Percentiles rank a stretch among this genome's conserved stretches.
phyloP scores from a whole-genome alignment of 2,329 filamentous ascomycete species.

The Fusarium scirpi region DNA sequence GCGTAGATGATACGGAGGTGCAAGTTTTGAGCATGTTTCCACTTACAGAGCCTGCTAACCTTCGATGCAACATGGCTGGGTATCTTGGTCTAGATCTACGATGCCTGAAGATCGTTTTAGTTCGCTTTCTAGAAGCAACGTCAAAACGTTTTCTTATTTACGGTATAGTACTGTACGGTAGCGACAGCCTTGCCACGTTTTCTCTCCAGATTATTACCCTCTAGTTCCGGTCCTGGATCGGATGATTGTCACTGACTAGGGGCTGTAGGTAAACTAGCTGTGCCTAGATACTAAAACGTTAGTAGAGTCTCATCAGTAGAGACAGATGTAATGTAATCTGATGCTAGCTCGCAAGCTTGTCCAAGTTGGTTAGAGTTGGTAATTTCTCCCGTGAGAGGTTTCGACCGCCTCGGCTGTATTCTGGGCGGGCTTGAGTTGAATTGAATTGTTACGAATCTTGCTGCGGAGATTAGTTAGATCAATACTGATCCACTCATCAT shows the following conservation, averaged over 20 bases:
- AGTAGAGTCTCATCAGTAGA: not conserved
- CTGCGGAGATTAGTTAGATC: constrained; percentile 12
- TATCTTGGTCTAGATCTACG: constrained; percentile 18
- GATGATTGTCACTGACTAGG: not conserved
- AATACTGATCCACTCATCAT: constrained; percentile 12
- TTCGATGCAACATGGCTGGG: constrained; percentile 1
- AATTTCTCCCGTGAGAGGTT: not conserved
- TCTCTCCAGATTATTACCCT: not conserved
- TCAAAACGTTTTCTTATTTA: constrained; percentile 6
- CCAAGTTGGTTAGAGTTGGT: constrained; percentile 2
- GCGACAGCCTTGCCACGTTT: constrained; percentile 4
- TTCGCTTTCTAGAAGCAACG: constrained; percentile 18
- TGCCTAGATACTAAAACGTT: not conserved
- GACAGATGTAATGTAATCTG: not conserved
- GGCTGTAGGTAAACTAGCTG: not conserved
- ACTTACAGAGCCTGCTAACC: constrained; percentile 1
- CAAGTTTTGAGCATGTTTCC: constrained; percentile 2
- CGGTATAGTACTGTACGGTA: not conserved
- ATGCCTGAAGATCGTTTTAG: constrained; percentile 26
- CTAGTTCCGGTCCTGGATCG: not conserved
- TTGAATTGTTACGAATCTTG: not conserved
- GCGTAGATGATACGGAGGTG: not conserved
- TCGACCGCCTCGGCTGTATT: constrained; percentile 2
- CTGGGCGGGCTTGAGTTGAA: not conserved
- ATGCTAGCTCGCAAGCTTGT: constrained; percentile 16